Conservation (phyloP, 1,284 basidiomycete species). For the Pholiota adiposa region DNA sequence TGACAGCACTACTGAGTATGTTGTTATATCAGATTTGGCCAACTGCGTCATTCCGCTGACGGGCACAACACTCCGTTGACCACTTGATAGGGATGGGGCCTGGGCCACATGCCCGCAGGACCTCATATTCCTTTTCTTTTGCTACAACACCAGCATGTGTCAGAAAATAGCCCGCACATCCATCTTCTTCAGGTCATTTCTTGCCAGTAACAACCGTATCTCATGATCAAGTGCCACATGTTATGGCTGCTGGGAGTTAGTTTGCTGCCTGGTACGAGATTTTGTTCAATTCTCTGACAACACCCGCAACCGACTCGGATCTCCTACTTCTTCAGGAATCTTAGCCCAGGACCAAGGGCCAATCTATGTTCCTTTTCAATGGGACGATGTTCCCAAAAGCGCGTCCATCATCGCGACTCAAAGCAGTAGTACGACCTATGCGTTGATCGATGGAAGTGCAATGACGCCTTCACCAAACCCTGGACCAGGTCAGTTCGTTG, state of each 20-base stretch:
- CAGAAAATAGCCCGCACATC: not conserved
- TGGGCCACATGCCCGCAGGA: too few species aligned
- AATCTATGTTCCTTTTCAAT: conserved; percentile 25
- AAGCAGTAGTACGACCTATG: conserved; percentile 20
- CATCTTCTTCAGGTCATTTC: not conserved
- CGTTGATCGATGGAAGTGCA: conserved; percentile 17
- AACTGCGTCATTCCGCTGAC: too few species aligned
- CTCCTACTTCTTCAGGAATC: not conserved
- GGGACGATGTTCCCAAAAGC: conserved; percentile 13
- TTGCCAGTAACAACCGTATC: not conserved
- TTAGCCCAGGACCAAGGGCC: conserved; percentile 19
- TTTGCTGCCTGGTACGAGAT: not conserved
- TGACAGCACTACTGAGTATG: too few species aligned
- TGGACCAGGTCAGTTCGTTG: conserved; percentile 19
- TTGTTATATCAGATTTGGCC: too few species aligned
- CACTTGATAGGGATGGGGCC: too few species aligned
- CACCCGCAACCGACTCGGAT: not conserved
- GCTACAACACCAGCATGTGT: too few species aligned
- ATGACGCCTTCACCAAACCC: not conserved
- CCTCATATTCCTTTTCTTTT: too few species aligned
- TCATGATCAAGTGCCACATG: not conserved
- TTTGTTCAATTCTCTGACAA: not conserved
- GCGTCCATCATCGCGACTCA: conserved; percentile 15
- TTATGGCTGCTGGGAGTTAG: not conserved
- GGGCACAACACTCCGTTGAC: too few species aligned